These are phyloP conservation scores for Metschnikowia similis DNA, from an alignment of 805 yeast genomes.

Conservation along the genomic window DNA sequence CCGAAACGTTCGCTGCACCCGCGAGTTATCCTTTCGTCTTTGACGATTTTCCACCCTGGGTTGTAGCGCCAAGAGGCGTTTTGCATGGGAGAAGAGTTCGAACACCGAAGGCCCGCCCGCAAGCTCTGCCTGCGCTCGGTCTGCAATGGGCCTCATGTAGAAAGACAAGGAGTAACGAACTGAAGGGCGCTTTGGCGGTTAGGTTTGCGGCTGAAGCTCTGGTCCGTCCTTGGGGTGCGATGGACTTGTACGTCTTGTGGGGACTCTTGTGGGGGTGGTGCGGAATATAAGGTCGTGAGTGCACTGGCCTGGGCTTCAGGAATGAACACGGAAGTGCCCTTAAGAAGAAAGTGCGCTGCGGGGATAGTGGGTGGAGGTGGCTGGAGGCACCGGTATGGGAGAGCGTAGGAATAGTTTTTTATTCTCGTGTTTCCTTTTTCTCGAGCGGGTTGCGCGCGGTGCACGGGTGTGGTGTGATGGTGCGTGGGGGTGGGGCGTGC, in stretches of 20 bases:
- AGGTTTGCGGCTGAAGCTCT: no score
- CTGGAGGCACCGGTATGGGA: background rate
- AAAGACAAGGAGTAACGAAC: background rate
- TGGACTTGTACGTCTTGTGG: no score
- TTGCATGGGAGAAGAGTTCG: constrained; percentile 41
- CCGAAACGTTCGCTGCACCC: constrained; percentile 20
- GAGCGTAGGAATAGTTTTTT: background rate
- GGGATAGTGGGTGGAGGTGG: background rate
- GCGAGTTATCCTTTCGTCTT: constrained; percentile 29
- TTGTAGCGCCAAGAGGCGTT: constrained; percentile 34
- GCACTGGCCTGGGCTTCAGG: no score
- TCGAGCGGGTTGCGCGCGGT: background rate
- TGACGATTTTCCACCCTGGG: constrained; percentile 38
- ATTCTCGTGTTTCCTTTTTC: background rate
- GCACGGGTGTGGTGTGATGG: constrained; percentile 1
- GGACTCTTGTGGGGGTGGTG: no score
- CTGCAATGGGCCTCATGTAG: background rate
- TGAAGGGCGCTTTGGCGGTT: no score
- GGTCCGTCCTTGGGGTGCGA: no score
- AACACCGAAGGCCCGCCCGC: constrained; percentile 31
- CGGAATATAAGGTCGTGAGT: no score
- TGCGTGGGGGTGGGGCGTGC: background rate
- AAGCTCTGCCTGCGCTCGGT: constrained; percentile 11
- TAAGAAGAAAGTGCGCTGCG: no score
- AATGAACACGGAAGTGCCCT: no score